Conservation (phyloP, 805 yeast species). For the Metschnikowia gelsemii region DNA sequence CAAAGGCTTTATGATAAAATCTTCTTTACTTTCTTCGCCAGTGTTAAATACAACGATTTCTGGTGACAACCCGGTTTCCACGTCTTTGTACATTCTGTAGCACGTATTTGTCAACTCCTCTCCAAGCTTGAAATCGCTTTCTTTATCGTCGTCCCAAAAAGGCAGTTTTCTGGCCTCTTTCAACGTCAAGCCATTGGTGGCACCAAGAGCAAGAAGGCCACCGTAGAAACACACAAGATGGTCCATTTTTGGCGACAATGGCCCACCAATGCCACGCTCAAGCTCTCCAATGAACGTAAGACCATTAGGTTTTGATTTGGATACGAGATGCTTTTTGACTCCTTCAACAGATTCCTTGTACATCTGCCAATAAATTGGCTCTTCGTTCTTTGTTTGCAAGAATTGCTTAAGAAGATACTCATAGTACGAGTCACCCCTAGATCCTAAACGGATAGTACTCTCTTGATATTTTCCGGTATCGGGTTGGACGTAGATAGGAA, state of each 20-base stretch:
- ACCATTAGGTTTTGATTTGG: conserved; percentile 59
- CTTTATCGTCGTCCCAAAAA: conserved; percentile 58
- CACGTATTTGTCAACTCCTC: conserved; percentile 78
- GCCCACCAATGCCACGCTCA: conserved; percentile 62
- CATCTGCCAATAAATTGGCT: conserved; percentile 63
- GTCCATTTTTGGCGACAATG: conserved; percentile 76
- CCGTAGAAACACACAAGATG: conserved; percentile 91
- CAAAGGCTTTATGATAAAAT: conserved; percentile 63
- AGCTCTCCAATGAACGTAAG: conserved; percentile 76
- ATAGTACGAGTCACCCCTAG: conserved; percentile 91
- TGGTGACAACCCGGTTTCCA: conserved; percentile 77
- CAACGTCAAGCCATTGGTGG: conserved; percentile 69
- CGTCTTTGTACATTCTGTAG: conserved; percentile 76
- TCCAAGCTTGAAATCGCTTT: conserved; percentile 66
- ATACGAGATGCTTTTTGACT: conserved; percentile 63
- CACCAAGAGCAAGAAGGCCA: conserved; percentile 84
- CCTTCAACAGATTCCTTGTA: conserved; percentile 78
- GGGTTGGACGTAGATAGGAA: conserved; percentile 77
- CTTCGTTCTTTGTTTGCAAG: conserved; percentile 66
- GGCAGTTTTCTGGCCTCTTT: conserved; percentile 53
- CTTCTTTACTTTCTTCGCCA: conserved; percentile 44
- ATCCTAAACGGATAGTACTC: conserved; percentile 70
- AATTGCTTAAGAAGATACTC: conserved; percentile 86
- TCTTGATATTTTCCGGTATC: conserved; percentile 71
- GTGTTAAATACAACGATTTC: conserved; percentile 84